Evolutionary conservation across 83 land plant species (phyloP).

Genomic region (Thuja plicata): DNA sequence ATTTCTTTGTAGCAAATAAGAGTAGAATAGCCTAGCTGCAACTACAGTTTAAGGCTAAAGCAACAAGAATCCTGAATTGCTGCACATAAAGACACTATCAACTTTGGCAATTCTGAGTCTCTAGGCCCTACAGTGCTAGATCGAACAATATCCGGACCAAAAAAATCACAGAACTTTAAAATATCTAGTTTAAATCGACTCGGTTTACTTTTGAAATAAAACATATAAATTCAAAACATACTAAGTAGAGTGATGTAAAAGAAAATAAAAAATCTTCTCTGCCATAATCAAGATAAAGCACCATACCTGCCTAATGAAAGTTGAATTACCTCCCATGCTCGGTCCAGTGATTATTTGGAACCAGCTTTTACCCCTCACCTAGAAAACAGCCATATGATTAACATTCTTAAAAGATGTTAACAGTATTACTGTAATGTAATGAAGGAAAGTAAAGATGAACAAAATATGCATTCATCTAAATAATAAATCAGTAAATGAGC

Average conservation of each 20-base stretch:
- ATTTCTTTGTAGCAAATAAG: neutral
- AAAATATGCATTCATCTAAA: neutral
- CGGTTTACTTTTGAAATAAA: neutral
- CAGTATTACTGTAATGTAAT: neutral
- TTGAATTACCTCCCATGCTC: slow-evolving; percentile 99
- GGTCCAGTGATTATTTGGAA: slow-evolving; percentile 99
- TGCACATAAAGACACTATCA: neutral
- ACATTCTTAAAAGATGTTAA: neutral
- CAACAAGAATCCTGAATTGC: neutral
- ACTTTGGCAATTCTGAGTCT: neutral
- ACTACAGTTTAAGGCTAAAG: neutral
- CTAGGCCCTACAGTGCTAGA: neutral
- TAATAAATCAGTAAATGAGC: too few species aligned
- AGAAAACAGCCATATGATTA: slow-evolving; percentile 9
- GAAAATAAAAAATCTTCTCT: neutral
- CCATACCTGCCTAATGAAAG: slow-evolving; percentile 91
- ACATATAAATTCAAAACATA: neutral
- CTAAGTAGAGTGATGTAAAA: neutral
- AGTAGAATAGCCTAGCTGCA: neutral
- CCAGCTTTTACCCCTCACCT: slow-evolving; percentile 96
- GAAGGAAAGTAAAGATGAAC: neutral
- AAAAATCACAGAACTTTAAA: neutral
- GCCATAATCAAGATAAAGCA: neutral
- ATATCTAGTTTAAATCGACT: neutral
- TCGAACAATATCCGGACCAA: neutral